Base-by-base conservation (phyloP, 2,329 filamentous ascomycete species). In the Diaporthe aspalathi region DNA sequence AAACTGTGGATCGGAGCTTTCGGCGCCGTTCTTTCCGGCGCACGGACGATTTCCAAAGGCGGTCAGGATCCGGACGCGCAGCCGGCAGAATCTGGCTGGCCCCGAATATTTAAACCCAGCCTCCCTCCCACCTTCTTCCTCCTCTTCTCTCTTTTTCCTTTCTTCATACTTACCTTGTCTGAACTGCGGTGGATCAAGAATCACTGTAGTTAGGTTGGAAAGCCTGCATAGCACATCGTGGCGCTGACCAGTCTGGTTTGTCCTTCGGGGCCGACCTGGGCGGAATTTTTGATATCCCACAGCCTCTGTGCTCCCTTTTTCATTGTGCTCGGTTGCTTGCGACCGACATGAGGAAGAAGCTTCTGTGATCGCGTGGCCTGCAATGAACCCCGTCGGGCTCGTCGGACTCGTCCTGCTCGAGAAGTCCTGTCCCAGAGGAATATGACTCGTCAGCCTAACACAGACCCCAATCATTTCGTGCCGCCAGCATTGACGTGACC, bases 161-260 rank as follows among this genome's bases (percentile, higher is more conserved):
- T 63, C 66, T 54, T 68, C 60, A 73, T 73, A 72, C 72, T 72
- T 73, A 70, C 72, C 70, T 69, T 70, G 54, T 74, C 60, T 73
- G 72, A 69, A 16, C 24, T 14, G 12, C 40, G 77, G 79, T 78
- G 77, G 84, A 78, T 87, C 84, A 86, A 74, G 82, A 83, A 82
- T 77, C 74, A 79, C 78, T 76, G 76, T 70, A 75, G 75, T 79
- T 81, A 85, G 81, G 78, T 76, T 76, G 81, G 82, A 79, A 81
- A 80, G 81, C 83, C 84, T 86, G 84, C 84, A 87, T 86, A 84
- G 84, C 84, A 87, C 84, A 84, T 78, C 83, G 84, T 81, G 84
- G 84, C 81, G 83, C 84, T 80, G 77, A 80, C 80, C 81, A 78
- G 77, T 76, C 81, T 85, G 82, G 80, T 85, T 84, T 86, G 84